phyloP scores from a whole-genome alignment of 768 basidiomycete genomes.

The Amanita subjunquillea region DNA sequence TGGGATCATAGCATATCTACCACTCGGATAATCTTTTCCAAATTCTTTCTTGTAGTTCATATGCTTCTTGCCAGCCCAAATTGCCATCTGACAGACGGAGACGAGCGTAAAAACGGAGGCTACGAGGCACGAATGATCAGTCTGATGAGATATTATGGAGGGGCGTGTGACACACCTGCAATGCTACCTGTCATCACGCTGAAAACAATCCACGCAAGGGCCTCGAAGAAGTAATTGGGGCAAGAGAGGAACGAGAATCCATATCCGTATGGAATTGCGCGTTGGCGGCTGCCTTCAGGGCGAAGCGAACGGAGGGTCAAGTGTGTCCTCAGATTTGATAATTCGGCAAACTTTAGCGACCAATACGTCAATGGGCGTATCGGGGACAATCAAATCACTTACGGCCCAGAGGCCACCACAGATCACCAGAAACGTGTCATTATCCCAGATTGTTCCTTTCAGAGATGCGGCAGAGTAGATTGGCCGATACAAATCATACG shows the following conservation, averaged over 20 bases:
- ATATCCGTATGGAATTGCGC: constrained; percentile 87
- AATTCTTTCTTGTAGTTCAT: constrained; percentile 87
- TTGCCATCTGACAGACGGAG: constrained; percentile 51
- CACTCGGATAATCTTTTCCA: constrained; percentile 69
- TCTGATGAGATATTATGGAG: background rate
- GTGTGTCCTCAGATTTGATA: constrained; percentile 81
- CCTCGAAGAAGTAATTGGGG: constrained; percentile 95
- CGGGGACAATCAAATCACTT: constrained; percentile 19
- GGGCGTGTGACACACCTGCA: constrained; percentile 40
- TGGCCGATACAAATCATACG: constrained; percentile 77
- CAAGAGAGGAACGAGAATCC: constrained; percentile 79
- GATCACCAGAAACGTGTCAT: constrained; percentile 56
- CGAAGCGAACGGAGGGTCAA: constrained; percentile 76
- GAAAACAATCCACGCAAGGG: constrained; percentile 62
- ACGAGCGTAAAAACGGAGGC: constrained; percentile 1
- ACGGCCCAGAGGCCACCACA: constrained; percentile 70
- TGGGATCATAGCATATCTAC: constrained; percentile 73
- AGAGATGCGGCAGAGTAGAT: constrained; percentile 58
- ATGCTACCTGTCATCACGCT: constrained; percentile 69
- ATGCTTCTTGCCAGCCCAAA: constrained; percentile 92
- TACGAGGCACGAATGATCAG: background rate
- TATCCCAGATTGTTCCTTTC: constrained; percentile 49
- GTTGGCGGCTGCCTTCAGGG: constrained; percentile 64
- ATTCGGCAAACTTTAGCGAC: constrained; percentile 60
- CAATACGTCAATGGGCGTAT: background rate